These are phyloP conservation scores for Dipteronia sinensis DNA, from an alignment of 345 rosid genomes.

Conservation along the genomic window DNA sequence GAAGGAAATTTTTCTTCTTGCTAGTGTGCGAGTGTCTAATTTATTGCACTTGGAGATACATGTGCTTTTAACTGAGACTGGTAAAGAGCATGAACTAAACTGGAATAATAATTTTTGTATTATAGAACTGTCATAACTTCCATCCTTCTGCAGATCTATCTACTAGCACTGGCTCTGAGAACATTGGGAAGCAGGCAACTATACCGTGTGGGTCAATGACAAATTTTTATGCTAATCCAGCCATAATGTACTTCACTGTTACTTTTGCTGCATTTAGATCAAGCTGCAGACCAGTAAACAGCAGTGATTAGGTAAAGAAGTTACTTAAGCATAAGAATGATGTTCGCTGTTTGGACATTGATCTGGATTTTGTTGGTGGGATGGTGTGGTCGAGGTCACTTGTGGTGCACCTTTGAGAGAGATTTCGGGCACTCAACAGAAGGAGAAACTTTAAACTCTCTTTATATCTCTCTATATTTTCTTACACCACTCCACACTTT, in stretches of 20 bases:
- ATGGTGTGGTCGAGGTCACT: too few relatives aligned
- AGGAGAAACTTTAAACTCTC: too few relatives aligned
- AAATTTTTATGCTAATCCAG: constrained; percentile 83
- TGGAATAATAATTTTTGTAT: constrained; percentile 18
- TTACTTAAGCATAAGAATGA: constrained; percentile 60
- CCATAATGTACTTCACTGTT: constrained; percentile 62
- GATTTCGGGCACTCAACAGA: too few relatives aligned
- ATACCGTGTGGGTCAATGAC: constrained; percentile 70
- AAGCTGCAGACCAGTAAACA: constrained; percentile 80
- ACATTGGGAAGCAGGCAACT: constrained; percentile 73
- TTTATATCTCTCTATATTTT: too few relatives aligned
- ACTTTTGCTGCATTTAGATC: constrained; percentile 59
- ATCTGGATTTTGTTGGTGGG: too few relatives aligned
- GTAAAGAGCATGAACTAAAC: constrained; percentile 44
- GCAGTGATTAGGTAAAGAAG: constrained; percentile 85
- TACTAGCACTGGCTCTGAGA: constrained; percentile 34
- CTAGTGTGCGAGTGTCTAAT: constrained; percentile 81
- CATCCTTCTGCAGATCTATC: constrained; percentile 50
- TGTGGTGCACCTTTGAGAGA: too few relatives aligned
- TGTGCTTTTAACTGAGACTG: constrained; percentile 67
- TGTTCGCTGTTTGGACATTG: constrained; percentile 61
- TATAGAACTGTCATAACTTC: constrained; percentile 25
- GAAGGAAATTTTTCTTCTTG: constrained; percentile 85
- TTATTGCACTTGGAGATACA: constrained; percentile 67
- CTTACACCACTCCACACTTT: too few relatives aligned